Conservation (phyloP, 2,329 filamentous ascomycete genomes). For the Leptoxyphium fumago region DNA sequence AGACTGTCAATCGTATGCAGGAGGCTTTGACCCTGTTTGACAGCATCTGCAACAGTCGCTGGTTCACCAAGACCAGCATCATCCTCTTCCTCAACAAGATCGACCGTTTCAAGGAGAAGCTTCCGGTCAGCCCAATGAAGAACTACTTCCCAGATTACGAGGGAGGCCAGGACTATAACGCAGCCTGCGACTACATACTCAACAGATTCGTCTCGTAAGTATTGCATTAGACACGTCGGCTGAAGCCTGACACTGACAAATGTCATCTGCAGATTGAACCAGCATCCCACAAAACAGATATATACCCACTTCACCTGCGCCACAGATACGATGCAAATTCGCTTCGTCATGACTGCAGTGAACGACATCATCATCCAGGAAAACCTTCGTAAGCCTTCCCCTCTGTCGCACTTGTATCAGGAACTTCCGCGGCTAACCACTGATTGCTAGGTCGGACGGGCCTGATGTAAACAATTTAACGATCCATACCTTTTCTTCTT, state of each 20-base stretch:
- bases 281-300: constrained; percentile 98
- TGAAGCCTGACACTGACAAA: background rate
- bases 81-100: constrained; percentile 65
- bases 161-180: constrained; percentile 86
- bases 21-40: constrained; percentile 58
- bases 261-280: constrained; percentile 50
- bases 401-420: too few relatives aligned
- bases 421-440: too few relatives aligned
- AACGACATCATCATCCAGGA: constrained; percentile 99
- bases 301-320: constrained; percentile 99
- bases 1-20: constrained; percentile 66
- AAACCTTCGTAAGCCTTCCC: constrained; percentile 55
- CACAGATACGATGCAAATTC: constrained; percentile 95
- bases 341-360: constrained; percentile 98
- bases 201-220: constrained; percentile 69
- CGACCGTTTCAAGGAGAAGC: constrained; percentile 61
- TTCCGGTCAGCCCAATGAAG: constrained; percentile 58
- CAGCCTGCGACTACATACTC: constrained; percentile 95
- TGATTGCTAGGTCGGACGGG: too few relatives aligned
- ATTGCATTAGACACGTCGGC: constrained; percentile 28
- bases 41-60: constrained; percentile 57
- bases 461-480: too few relatives aligned
- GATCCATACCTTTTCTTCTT: too few relatives aligned
- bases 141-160: constrained; percentile 70
- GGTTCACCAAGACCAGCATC: constrained; percentile 60